Base-by-base conservation (phyloP, 768 basidiomycete species). In the Pisolithus sp. region DNA sequence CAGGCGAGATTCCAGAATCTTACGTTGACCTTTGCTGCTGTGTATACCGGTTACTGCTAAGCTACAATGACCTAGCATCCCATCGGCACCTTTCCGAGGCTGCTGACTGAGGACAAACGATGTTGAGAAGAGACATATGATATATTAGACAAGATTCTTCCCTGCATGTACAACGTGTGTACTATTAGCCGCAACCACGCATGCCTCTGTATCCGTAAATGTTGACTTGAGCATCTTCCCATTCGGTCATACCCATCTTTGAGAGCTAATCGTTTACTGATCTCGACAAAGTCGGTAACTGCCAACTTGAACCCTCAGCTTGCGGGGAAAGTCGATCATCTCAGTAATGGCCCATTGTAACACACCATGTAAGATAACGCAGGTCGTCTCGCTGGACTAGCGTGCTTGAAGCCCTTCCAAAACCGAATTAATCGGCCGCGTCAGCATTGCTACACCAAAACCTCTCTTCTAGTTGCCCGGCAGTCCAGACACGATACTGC, bases 181-280 rank as follows among this genome's bases (percentile, higher is more conserved):
- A 46, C 31, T 46, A 7, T 46, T 46, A 34, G 45, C n/a, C 20
- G 5, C 7, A 46, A 10, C n/a, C 28, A 28, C 31, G 31, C 12
- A 34, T 34, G 31, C 12, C 31, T 9, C n/a, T 46, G 45, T 46
- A 46, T 46, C 30, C 45, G n/a, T 46, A 30, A 5, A 49, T 38
- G 8, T 40, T 40, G 48, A 26, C 37, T 5, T 48, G n/a, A 34
- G 17, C 45, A 40, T 17, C 43, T 17, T 17, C 24, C 24, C 24
- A 24, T 5, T n/a, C 24, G 24, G 24, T 24, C 24, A 15, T 5
- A 24, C 24, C 24, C 24, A 5, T 24, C 79, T 99, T 91, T 79
- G 98, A 98, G 68, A 98, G 93, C 0, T 24, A 24, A 24, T 24
- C 24, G 24, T 24, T 24, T 5, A 24, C 3, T 24, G 24, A 24